These are phyloP conservation scores for Rhytidhysteron rufulum DNA, from an alignment of 2,329 filamentous ascomycete genomes.

Conservation along the genomic window DNA sequence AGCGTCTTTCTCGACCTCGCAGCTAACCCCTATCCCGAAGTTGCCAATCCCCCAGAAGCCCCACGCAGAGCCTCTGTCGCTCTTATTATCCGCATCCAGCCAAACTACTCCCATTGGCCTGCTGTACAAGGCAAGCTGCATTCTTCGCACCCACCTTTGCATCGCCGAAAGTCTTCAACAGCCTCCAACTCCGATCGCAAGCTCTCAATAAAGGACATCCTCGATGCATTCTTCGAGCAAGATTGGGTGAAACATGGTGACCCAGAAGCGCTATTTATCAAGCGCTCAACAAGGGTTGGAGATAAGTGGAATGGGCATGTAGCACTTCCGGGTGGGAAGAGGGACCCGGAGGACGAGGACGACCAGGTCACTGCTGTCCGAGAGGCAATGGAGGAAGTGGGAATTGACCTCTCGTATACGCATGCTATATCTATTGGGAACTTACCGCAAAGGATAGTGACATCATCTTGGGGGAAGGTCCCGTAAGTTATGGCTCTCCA, in stretches of 20 bases:
- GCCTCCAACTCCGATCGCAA: conserved; percentile 19
- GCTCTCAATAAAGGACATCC: conserved; percentile 36
- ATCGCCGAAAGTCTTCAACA: conserved; percentile 23
- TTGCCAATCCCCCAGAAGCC: conserved; percentile 47
- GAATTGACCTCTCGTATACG: conserved; percentile 53
- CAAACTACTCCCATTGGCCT: conserved; percentile 54
- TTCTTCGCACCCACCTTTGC: conserved; percentile 15
- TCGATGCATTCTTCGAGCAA: conserved; percentile 59
- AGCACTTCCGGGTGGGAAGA: conserved; percentile 63
- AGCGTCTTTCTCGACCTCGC: conserved; percentile 41
- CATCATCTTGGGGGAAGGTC: conserved; percentile 62
- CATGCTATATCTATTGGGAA: conserved; percentile 53
- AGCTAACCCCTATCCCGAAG: conserved; percentile 45
- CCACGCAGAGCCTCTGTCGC: conserved; percentile 64
- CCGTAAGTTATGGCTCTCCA: conserved; percentile 44
- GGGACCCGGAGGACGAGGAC: conserved; percentile 61
- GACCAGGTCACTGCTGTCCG: conserved; percentile 61
- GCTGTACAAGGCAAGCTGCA: conserved; percentile 19
- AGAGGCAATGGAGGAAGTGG: conserved; percentile 65
- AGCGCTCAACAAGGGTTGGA: conserved; percentile 60
- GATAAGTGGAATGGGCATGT: conserved; percentile 69
- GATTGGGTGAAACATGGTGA: conserved; percentile 63
- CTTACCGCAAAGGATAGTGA: conserved; percentile 62
- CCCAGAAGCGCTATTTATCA: conserved; percentile 69
- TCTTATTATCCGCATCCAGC: conserved; percentile 60